Evolutionary conservation across 2,329 filamentous ascomycete species (phyloP), one percentile per base, ranked within the genome.

Genomic region (Fusarium abutilonis): DNA sequence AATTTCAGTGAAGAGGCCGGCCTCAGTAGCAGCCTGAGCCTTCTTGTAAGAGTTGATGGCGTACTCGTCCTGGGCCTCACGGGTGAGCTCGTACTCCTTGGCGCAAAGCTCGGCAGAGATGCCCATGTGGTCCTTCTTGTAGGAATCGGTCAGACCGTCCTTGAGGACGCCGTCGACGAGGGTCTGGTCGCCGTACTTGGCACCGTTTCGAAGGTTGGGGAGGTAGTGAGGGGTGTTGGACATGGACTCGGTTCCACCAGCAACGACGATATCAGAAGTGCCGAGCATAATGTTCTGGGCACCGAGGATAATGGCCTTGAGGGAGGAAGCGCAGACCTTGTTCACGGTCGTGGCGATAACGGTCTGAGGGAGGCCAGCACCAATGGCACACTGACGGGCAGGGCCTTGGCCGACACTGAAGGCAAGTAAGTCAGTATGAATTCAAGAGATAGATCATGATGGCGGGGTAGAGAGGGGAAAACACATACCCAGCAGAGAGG

Each of bases 221-320:
- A 97, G 89, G 83, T 99, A 99, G 83, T 99, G 93, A 47, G 95
- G 95, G 51, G 90, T 85, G 82, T 98, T 98, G 75, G 93, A 97
- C 95, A 99, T 99, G 83, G 93, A 97, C 83, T 99, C 95, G 69
- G 94, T 88, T 70, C 95, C 95, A 74, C 93, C 95, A 66, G 93
- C 95, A 58, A 99, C 92, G 66, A 99, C 88, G 67, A 97, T 89
- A 70, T 92, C 89, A 66, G 94, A 94, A 75, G 92, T 97, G 69
- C 95, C 94, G 50, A 93, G 96, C 77, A 98, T 93, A 82, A 99
- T 99, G 72, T 94, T 97, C 80, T 98, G 95, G 47, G 94, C 92
- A 69, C 91, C 95, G 60, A 99, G 85, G 67, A 97, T 92, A 74
- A 99, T 89, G 69, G 95, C 92, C 84, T 99, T 99, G 76, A 97